phyloP scores from a whole-genome alignment of 1,284 basidiomycete genomes.

The Sphagnurus paluster region DNA sequence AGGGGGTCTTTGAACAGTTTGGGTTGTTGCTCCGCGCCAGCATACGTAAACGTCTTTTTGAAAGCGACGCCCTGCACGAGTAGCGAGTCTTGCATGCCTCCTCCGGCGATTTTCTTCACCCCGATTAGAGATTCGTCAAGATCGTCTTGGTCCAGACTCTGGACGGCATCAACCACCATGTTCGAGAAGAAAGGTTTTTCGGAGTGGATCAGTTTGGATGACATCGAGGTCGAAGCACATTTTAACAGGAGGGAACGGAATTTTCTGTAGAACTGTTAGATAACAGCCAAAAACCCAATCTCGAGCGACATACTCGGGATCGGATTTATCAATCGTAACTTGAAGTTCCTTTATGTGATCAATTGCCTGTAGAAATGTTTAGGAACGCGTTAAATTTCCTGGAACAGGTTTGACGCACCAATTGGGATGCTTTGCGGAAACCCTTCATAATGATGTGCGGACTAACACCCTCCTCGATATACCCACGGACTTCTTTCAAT shows the following conservation, averaged over 20 bases:
- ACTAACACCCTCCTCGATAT: slow-evolving; percentile 97
- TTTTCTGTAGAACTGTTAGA: slow-evolving; percentile 49
- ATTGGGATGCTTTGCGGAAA: slow-evolving; percentile 83
- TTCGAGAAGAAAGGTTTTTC: slow-evolving; percentile 99
- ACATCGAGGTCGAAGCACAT: slow-evolving; percentile 99
- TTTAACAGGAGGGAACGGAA: slow-evolving; percentile 95
- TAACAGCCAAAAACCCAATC: slow-evolving; percentile 9
- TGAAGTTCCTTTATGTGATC: slow-evolving; percentile 90
- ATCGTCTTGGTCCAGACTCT: slow-evolving; percentile 90
- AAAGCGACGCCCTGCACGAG: slow-evolving; percentile 92
- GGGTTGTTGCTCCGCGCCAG: slow-evolving; percentile 98
- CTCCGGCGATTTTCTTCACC: slow-evolving; percentile 98
- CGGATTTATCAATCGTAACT: slow-evolving; percentile 86
- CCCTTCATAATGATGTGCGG: slow-evolving; percentile 99
- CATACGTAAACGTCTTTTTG: slow-evolving; percentile 99
- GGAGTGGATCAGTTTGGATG: slow-evolving; percentile 98
- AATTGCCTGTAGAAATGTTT: slow-evolving; percentile 60
- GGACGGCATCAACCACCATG: slow-evolving; percentile 98
- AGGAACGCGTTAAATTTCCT: slow-evolving; percentile 17
- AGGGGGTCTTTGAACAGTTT: slow-evolving; percentile 91
- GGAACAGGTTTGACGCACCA: slow-evolving; percentile 54
- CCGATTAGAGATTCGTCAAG: slow-evolving; percentile 97
- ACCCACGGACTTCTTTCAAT: slow-evolving; percentile 88
- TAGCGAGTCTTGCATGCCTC: slow-evolving; percentile 96
- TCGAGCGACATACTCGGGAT: slow-evolving; percentile 74